These are phyloP conservation scores for Penstemon eatonii DNA, from an alignment of 257 asterid genomes.

Conservation along the genomic window DNA sequence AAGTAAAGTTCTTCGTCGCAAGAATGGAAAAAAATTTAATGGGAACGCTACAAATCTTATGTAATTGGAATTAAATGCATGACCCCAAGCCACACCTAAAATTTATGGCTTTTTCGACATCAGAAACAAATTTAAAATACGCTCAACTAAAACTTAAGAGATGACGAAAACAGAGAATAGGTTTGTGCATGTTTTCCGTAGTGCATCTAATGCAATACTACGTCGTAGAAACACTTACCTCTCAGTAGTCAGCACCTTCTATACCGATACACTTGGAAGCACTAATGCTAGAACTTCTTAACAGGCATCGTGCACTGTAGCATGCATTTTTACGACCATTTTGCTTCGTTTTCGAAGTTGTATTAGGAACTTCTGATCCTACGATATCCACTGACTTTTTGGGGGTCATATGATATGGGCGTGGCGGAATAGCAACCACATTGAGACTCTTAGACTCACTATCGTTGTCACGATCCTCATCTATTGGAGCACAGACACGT, in stretches of 20 bases:
- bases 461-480: conserved; percentile 55
- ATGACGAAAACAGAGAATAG: too few species aligned
- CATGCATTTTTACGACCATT: conserved; percentile 49
- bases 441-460: conserved; percentile 43
- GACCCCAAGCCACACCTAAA: too few species aligned
- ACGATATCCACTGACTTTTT: conserved; percentile 38
- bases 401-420: conserved; percentile 60
- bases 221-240: conserved; percentile 42
- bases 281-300: conserved; percentile 84
- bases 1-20: neutral
- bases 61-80: too few species aligned
- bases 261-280: conserved; percentile 79
- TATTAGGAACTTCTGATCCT: conserved; percentile 41
- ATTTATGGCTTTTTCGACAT: too few species aligned
- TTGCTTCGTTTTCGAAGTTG: conserved; percentile 39
- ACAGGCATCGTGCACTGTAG: conserved; percentile 78
- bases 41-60: neutral
- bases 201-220: too few species aligned
- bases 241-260: conserved; percentile 49
- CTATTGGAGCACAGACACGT: conserved; percentile 72
- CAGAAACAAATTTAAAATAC: too few species aligned
- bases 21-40: neutral
- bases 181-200: too few species aligned
- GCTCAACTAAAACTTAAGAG: too few species aligned
- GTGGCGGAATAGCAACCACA: conserved; percentile 52